Evolutionary conservation across 768 basidiomycete species (phyloP).

Genomic region (Pulveroboletus frians): DNA sequence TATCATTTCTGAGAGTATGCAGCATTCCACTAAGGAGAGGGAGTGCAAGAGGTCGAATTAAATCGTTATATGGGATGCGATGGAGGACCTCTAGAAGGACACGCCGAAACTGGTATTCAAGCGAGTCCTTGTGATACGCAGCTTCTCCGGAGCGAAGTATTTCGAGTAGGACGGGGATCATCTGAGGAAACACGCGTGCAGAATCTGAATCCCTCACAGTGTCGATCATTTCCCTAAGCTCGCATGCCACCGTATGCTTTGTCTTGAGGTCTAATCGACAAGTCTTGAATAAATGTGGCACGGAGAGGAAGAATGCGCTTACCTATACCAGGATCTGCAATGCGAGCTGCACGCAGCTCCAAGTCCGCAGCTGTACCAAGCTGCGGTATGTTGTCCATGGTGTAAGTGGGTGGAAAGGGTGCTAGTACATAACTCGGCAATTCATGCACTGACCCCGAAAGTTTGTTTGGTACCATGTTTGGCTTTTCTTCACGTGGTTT

Average conservation of each 20-base stretch:
- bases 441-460: conserved; percentile 24
- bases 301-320: conserved; percentile 11
- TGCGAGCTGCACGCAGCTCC: conserved; percentile 64
- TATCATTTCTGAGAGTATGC: conserved; percentile 79
- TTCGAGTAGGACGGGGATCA: conserved; percentile 70
- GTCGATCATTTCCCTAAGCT: conserved; percentile 79
- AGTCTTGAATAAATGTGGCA: background rate
- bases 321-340: conserved; percentile 75
- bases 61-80: conserved; percentile 77
- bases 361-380: conserved; percentile 52
- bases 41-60: conserved; percentile 61
- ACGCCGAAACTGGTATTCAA: conserved; percentile 80
- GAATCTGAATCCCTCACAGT: conserved; percentile 72
- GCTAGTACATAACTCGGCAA: background rate
- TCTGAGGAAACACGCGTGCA: conserved; percentile 60
- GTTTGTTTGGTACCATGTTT: conserved; percentile 30
- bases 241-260: conserved; percentile 65
- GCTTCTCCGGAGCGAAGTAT: conserved; percentile 66
- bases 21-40: conserved; percentile 77
- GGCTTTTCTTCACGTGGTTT: conserved; percentile 27
- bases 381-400: conserved; percentile 43
- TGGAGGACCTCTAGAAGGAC: conserved; percentile 85
- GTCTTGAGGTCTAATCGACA: conserved; percentile 57
- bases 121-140: conserved; percentile 58
- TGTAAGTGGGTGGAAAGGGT: background rate